Evolutionary conservation across 2,329 filamentous ascomycete species (phyloP).

Genomic region (Scleromitrula shiraiana): DNA sequence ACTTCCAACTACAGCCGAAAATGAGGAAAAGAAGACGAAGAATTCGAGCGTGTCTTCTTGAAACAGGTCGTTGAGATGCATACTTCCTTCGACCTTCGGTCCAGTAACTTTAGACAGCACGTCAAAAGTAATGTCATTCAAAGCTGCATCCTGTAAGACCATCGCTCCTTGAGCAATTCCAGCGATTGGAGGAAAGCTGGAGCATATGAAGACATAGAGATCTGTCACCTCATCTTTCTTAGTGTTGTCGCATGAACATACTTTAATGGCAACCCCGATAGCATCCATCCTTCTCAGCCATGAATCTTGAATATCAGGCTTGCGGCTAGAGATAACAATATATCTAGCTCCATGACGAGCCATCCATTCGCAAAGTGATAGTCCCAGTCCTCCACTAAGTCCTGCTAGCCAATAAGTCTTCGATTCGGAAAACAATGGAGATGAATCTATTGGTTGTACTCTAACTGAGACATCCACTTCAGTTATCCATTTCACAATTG

Average conservation of each 20-base stretch:
- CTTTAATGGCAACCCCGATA: background rate
- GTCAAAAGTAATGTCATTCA: slow-evolving; percentile 24
- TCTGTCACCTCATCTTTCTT: background rate
- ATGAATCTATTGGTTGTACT: background rate
- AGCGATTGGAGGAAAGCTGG: slow-evolving; percentile 24
- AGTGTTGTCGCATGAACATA: slow-evolving; percentile 14
- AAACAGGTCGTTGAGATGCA: slow-evolving; percentile 30
- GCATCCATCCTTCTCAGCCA: background rate
- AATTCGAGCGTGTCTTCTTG: slow-evolving; percentile 31
- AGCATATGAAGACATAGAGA: background rate
- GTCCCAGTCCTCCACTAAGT: slow-evolving; percentile 26
- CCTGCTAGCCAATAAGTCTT: slow-evolving; percentile 30
- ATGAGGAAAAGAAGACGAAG: slow-evolving; percentile 34
- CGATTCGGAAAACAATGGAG: background rate
- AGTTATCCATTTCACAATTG: background rate
- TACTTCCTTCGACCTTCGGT: slow-evolving; percentile 32
- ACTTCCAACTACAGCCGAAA: slow-evolving; percentile 29
- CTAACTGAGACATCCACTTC: background rate
- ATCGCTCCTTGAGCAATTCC: slow-evolving; percentile 40
- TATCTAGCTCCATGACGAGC: slow-evolving; percentile 32
- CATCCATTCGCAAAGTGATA: slow-evolving; percentile 36
- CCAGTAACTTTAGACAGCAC: slow-evolving; percentile 19
- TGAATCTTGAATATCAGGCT: slow-evolving; percentile 20
- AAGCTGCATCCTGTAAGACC: slow-evolving; percentile 27
- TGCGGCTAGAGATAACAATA: slow-evolving; percentile 21